Percentiles rank a stretch among this genome's conserved stretches.
Conservation (phyloP, 2,329 filamentous ascomycete species). For the Thielaviopsis populi region DNA sequence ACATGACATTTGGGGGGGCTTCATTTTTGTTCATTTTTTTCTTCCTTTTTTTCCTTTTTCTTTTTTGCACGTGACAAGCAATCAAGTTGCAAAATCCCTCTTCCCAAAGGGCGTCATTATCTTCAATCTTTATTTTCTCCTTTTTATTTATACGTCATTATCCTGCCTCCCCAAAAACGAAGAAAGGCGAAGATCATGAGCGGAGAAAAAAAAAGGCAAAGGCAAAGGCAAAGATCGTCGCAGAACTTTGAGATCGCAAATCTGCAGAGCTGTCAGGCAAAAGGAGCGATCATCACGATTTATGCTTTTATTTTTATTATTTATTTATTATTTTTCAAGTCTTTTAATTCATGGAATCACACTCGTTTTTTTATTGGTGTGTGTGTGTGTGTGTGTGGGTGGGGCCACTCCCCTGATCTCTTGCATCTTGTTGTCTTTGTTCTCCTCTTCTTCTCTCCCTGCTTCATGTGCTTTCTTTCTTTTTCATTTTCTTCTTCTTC, state of each 20-base stretch:
- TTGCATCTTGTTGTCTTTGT: too few relatives aligned
- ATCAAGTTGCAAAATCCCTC: too few relatives aligned
- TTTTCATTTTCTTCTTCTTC: neutral
- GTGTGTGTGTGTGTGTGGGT: too few relatives aligned
- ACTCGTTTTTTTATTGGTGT: neutral
- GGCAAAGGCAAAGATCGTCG: neutral
- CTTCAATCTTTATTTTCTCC: neutral
- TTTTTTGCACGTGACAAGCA: neutral
- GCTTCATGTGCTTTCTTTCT: too few relatives aligned
- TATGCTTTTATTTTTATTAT: neutral
- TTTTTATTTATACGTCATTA: neutral
- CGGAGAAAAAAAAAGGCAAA: neutral
- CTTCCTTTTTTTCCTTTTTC: too few relatives aligned
- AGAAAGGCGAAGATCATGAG: neutral
- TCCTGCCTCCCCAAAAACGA: neutral
- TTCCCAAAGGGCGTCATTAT: neutral
- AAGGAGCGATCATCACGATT: neutral
- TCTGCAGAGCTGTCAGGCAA: neutral
- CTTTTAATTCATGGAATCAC: neutral
- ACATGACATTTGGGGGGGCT: too few relatives aligned
- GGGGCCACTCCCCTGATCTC: too few relatives aligned
- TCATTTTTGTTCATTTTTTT: neutral
- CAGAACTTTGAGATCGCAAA: slow-evolving; percentile 4
- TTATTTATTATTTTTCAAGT: too few relatives aligned
- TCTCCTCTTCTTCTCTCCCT: too few relatives aligned